Evolutionary conservation across 2,329 filamentous ascomycete genomes (phyloP), one percentile per base, ranked within the genome.

Genomic region (Sclerotinia borealis): DNA sequence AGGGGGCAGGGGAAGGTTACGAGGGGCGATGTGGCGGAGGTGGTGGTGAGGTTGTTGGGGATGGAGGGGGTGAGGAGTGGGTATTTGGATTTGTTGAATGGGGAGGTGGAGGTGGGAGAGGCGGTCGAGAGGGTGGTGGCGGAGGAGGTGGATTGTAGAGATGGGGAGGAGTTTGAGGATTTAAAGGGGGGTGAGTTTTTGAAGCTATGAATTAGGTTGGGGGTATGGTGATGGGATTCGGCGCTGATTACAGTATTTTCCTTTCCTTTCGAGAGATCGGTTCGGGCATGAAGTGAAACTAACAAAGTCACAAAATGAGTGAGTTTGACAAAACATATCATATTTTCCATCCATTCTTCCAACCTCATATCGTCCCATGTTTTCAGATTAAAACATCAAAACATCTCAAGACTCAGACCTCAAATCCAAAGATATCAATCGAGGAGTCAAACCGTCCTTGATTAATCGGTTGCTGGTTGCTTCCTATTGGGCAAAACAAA

Each of bases 1-100:
- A 72, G 72, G 65, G 68, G 76, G 48, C 72, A 64, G 34, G 72
- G 69, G 1, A 72, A 51, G 34, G 75, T 83, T 52, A 82, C 81
- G 64, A 79, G 87, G 8, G 83, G 81, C 61, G 80, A 83, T 69
- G 86, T 90, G 11, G 88, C 87, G 8, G 75, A 78, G 63, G 79
- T 85, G 3, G 80, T 83, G 1, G 83, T 82, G 11, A 76, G 80
- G 67, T 76, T 87, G 66, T 76, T 90, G 56, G 74, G 75, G 68
- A 74, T 72, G 55, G 68, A 76, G 17, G 83, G 81, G 1, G 74
- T 74, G 0, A 78, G 79, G 1, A 77, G 76, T 7, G 86, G 84
- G 82, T 56, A 43, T 43, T 66, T 85, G 36, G 84, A 86, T 70
- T 74, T 85, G 70, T 68, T 84, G 5, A 79, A 83, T 66, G 84